Base-by-base conservation (phyloP, 352 stramenopile species). In the Globisporangium sylvaticum region DNA sequence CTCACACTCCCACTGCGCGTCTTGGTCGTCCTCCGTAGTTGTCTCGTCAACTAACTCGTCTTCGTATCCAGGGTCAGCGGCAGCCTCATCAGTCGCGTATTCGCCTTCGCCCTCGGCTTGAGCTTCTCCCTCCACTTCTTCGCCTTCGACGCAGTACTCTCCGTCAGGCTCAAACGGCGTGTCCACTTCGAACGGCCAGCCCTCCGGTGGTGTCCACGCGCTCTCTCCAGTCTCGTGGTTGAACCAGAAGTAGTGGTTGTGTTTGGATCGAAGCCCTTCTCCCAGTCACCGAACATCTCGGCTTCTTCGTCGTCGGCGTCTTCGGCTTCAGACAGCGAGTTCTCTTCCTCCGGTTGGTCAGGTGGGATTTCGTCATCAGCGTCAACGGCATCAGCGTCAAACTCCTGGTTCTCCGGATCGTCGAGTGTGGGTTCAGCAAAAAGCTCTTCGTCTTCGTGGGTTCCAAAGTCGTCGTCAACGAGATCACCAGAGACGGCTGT, bases 191-290 rank as follows among this genome's bases (percentile, higher is more conserved):
- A 81, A 86, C 31, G 87, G 85, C 87, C 88, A 95, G 27, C 81
- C 81, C 25, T 93, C 85, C 0, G 87, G 86, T 20, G 83, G 72
- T 15, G 78, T 90, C 86, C 87, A 96, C 27, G 84, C 83, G 34
- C 87, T 94, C 64, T 94, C 87, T 15, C 80, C 84, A 2, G 83
- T 91, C 4, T 58, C 76, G 64, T 95, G 83, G 69, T 96, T 95
- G 75, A 95, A 96, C 88, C 88, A 96, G 58, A 93, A 96, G 68
- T 93, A 91, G 67, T 95, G 87, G 27, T 93, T 92, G 84, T 84
- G 58, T 69, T 87, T 10, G 83, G 78, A 44, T 95, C 87, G 37
- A 93, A 94, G 14, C 87, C 86, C 74, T 94, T 92, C 62, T 95
- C 87, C 85, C 87, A 95, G 65, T 94, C 86, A 1, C 82, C 87